phyloP scores from a whole-genome alignment of 257 asterid species.

The Leonotis leonurus region DNA sequence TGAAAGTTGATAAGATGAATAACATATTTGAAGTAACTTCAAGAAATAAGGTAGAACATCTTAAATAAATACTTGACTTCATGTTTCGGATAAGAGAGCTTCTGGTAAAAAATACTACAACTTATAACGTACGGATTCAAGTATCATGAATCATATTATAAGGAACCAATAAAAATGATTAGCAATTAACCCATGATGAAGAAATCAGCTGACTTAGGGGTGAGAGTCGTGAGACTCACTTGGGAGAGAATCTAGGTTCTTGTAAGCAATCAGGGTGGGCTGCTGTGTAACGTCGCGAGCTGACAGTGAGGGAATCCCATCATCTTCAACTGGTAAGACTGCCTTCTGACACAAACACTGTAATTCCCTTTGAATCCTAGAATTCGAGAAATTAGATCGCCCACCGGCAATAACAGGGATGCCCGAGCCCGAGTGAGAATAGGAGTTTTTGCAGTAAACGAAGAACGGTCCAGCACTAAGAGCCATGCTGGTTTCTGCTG shows the following conservation, averaged over 20 bases:
- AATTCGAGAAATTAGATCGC: constrained; percentile 27
- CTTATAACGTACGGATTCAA: background rate
- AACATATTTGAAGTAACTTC: background rate
- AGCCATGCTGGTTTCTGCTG: constrained; percentile 31
- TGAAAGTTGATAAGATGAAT: no score
- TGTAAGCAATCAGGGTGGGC: constrained; percentile 32
- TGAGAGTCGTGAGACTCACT: constrained; percentile 46
- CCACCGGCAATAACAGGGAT: constrained; percentile 24
- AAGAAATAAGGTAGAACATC: background rate
- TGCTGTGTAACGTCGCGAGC: constrained; percentile 30
- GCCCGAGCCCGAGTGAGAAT: constrained; percentile 28
- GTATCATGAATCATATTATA: background rate
- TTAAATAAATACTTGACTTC: background rate
- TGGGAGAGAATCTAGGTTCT: constrained; percentile 62
- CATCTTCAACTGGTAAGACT: constrained; percentile 43
- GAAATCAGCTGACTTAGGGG: no score
- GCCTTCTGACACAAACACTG: constrained; percentile 43
- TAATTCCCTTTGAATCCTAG: constrained; percentile 39
- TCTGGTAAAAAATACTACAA: background rate
- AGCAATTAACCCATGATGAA: background rate
- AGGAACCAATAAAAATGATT: background rate
- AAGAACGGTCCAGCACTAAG: constrained; percentile 39
- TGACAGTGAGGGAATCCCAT: constrained; percentile 47
- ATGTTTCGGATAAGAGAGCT: background rate
- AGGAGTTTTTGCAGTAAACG: constrained; percentile 19